Evolutionary conservation across 73 alveolate genomes (phyloP).

Genomic region (Paramecium octaurelia): DNA sequence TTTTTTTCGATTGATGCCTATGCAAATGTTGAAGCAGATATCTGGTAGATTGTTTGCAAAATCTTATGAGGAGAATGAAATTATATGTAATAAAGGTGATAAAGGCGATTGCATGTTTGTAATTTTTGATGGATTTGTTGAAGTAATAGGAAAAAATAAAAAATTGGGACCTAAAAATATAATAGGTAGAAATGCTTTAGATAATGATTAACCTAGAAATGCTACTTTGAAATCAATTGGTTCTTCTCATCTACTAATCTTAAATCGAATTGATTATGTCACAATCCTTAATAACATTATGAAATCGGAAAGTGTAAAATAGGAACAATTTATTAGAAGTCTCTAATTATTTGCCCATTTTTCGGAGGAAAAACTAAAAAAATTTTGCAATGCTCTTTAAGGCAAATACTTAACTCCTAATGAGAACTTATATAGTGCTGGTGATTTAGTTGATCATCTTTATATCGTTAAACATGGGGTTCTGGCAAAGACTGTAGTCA

Average conservation of each 20-base stretch:
- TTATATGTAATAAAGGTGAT: slow-evolving; percentile 37
- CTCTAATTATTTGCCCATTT: neutral
- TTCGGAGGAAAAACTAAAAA: slow-evolving; percentile 14
- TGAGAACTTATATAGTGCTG: slow-evolving; percentile 28
- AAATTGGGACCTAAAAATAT: neutral
- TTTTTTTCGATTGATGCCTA: slow-evolving; percentile 44
- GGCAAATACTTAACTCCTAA: slow-evolving; percentile 37
- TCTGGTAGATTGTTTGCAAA: slow-evolving; percentile 16
- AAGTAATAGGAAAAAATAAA: neutral
- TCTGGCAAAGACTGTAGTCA: neutral
- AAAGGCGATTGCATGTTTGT: slow-evolving; percentile 35
- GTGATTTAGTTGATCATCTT: slow-evolving; percentile 27
- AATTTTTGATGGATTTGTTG: slow-evolving; percentile 9
- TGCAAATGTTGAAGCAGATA: neutral
- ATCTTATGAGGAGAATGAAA: neutral
- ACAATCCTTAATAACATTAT: neutral
- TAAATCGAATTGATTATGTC: slow-evolving; percentile 1
- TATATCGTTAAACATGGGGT: neutral
- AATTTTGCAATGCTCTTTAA: neutral
- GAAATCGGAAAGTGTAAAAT: neutral
- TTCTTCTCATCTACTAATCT: neutral
- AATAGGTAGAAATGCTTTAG: slow-evolving; percentile 6
- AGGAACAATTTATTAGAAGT: neutral
- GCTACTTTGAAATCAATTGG: neutral
- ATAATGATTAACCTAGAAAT: neutral